These are phyloP conservation scores for Umbelopsis ramanniana DNA, from an alignment of 192 early-diverging fungal species.

Conservation along the genomic window DNA sequence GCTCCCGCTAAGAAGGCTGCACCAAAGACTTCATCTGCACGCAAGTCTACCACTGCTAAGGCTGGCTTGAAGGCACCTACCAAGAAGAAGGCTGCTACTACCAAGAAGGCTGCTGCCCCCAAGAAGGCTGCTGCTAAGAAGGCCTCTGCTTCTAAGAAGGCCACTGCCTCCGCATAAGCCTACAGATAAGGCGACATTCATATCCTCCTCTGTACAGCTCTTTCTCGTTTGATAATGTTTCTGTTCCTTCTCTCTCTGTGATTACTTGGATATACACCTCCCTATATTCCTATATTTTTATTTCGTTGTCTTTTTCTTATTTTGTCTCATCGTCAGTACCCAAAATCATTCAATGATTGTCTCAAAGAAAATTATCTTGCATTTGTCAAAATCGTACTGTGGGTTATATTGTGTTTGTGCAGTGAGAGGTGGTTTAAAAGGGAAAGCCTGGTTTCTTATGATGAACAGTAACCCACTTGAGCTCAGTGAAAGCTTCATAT, in stretches of 20 bases:
- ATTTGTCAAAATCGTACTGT: no score
- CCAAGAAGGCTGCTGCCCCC: conserved; percentile 41
- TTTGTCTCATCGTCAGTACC: conserved; percentile 2
- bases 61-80: conserved; percentile 45
- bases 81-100: conserved; percentile 39
- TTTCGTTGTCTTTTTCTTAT: background rate
- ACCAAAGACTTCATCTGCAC: conserved; percentile 47
- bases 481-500: conserved; percentile 60
- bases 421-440: background rate
- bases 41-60: conserved; percentile 44
- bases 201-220: conserved; percentile 26
- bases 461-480: conserved; percentile 23
- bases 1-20: conserved; percentile 34
- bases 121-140: conserved; percentile 45
- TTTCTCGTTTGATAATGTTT: conserved; percentile 5
- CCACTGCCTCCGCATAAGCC: conserved; percentile 40
- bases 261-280: conserved; percentile 19
- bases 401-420: no score
- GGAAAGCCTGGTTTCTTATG: conserved; percentile 14
- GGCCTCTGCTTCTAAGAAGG: conserved; percentile 43
- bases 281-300: background rate
- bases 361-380: background rate
- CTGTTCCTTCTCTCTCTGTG: conserved; percentile 20
- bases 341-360: conserved; percentile 5
- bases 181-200: conserved; percentile 32